A percentile compares a stretch with the other conserved stretches of the same genome.
phyloP scores from a whole-genome alignment of 257 asterid species.

The Paulownia fortunei region DNA sequence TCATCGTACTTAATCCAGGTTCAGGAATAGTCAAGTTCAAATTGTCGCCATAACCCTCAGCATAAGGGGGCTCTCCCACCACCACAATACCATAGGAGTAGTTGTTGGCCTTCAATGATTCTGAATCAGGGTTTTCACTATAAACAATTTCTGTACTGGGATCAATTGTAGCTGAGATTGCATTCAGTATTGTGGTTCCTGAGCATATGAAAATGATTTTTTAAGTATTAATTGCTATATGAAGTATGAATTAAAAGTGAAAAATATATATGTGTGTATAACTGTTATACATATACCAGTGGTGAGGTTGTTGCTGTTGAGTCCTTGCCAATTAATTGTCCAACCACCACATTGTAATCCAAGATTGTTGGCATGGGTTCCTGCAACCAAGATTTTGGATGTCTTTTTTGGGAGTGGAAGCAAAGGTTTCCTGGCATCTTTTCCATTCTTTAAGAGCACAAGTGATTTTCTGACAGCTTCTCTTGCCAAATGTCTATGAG shows the following conservation, averaged over 20 bases:
- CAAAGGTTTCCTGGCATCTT: conserved; percentile 20
- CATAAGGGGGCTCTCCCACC: conserved; percentile 61
- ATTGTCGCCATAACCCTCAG: conserved; percentile 52
- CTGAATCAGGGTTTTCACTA: conserved; percentile 28
- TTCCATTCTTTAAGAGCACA: conserved; percentile 38
- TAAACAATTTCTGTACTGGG: too few relatives aligned
- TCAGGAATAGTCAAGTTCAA: conserved; percentile 44
- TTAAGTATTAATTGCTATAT: too few relatives aligned
- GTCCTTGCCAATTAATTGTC: conserved; percentile 63
- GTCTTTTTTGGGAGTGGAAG: conserved; percentile 32
- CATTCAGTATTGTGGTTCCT: conserved; percentile 61
- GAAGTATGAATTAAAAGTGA: too few relatives aligned
- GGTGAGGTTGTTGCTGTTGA: conserved; percentile 35
- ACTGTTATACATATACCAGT: conserved; percentile 1
- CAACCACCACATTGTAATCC: conserved; percentile 45
- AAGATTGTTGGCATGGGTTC: conserved; percentile 41
- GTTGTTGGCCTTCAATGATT: conserved; percentile 30
- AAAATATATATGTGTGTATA: background rate
- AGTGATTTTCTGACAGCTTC: conserved; percentile 44
- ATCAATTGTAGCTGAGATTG: conserved; percentile 41
- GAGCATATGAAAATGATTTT: background rate
- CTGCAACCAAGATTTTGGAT: conserved; percentile 38
- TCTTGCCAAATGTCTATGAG: conserved; percentile 40
- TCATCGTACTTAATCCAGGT: conserved; percentile 38
- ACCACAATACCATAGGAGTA: conserved; percentile 53